phyloP scores from a whole-genome alignment of 164 flowering plant genomes.

The Warburgia ugandensis region DNA sequence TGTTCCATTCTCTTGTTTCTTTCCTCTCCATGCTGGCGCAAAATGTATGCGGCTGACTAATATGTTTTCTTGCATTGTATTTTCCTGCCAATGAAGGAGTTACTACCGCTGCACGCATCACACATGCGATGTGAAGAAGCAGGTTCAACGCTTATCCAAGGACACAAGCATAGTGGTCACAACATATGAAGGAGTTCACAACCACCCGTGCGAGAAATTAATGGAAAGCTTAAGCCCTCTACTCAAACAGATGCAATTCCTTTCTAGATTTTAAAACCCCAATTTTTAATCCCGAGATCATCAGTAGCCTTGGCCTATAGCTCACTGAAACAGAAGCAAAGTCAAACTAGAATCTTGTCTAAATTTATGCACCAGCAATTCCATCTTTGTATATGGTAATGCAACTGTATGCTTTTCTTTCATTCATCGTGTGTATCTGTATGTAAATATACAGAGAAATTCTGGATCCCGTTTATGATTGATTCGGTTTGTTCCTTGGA shows the following conservation, averaged over 20 bases:
- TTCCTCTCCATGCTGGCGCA: too few species aligned
- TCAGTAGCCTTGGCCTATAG: too few species aligned
- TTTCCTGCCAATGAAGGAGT: slow-evolving; percentile 35
- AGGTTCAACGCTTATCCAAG: slow-evolving; percentile 71
- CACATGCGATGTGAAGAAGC: slow-evolving; percentile 93
- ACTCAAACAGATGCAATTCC: slow-evolving; percentile 80
- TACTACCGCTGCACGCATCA: slow-evolving; percentile 88
- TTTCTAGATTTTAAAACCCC: slow-evolving; percentile 43
- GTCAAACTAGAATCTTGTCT: too few species aligned
- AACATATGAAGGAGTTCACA: slow-evolving; percentile 85
- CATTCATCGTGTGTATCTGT: neutral
- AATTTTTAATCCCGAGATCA: neutral
- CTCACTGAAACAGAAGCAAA: too few species aligned
- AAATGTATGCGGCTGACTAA: too few species aligned
- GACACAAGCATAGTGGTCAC: slow-evolving; percentile 86
- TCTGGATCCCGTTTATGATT: too few species aligned
- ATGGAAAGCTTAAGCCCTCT: slow-evolving; percentile 80
- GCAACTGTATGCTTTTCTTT: neutral
- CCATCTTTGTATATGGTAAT: neutral
- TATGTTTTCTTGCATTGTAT: neutral
- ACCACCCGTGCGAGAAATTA: slow-evolving; percentile 77
- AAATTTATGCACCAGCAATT: neutral
- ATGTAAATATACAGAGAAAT: too few species aligned
- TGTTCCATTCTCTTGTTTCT: too few species aligned
- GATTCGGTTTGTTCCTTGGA: too few species aligned